Conservation (phyloP, 805 yeast species). For the Spathaspora sp. region DNA sequence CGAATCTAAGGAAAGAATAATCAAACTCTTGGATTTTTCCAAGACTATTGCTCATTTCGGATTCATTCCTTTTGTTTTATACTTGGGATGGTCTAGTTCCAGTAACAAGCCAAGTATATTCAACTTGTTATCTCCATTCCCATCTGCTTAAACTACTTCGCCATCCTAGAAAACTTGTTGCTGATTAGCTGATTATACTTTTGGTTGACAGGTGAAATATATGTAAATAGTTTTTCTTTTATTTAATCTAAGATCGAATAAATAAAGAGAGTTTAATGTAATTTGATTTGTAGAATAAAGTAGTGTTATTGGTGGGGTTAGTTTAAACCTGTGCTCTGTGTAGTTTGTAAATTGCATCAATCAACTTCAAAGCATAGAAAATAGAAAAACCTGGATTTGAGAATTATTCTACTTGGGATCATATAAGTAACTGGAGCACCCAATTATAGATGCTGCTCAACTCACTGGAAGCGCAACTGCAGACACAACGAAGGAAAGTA, state of each 20-base stretch:
- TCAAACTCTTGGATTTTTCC: conserved; percentile 76
- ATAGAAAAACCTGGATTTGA: neutral
- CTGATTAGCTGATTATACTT: neutral
- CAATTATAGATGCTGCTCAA: neutral
- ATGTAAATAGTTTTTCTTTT: neutral
- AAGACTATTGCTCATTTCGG: conserved; percentile 92
- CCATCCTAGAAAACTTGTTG: neutral
- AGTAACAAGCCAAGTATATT: conserved; percentile 81
- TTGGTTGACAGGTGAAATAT: neutral
- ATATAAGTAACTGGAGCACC: neutral
- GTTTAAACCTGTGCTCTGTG: neutral
- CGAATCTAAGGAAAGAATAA: conserved; percentile 75
- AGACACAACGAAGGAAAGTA: conserved; percentile 22
- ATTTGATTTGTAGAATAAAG: neutral
- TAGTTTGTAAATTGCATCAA: neutral
- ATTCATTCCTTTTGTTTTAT: conserved; percentile 92
- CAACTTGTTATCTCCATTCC: conserved; percentile 73
- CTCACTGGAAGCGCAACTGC: neutral
- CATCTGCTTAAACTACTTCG: conserved; percentile 48
- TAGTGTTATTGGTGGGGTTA: neutral
- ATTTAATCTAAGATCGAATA: neutral
- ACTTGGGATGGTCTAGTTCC: conserved; percentile 70
- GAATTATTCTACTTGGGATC: neutral
- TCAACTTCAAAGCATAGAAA: neutral
- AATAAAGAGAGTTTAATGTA: neutral